A percentile compares a stretch with the other conserved stretches of the same genome.
Evolutionary conservation across 192 early-diverging fungal genomes (phyloP).

Genomic region (Coemansia erecta): DNA sequence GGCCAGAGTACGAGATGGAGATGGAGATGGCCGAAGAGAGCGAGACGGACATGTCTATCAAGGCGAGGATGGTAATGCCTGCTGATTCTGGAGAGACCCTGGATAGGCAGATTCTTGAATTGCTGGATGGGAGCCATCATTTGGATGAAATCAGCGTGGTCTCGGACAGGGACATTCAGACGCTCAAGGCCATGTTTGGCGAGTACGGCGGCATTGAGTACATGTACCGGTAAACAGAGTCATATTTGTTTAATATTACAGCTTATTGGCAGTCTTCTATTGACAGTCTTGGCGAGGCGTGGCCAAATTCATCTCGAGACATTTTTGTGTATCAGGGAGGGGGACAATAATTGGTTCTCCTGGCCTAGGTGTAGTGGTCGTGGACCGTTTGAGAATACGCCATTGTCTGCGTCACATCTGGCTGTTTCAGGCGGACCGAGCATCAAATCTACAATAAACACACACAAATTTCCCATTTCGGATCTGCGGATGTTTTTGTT

Average conservation of each 20-base stretch:
- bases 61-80: neutral
- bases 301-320: too few species aligned
- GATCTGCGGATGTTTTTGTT: too few species aligned
- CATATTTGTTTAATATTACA: neutral
- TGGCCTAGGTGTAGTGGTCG: too few species aligned
- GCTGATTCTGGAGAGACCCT: neutral
- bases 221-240: slow-evolving; percentile 14
- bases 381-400: too few species aligned
- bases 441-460: too few species aligned
- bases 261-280: neutral
- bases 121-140: slow-evolving; percentile 49
- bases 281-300: neutral
- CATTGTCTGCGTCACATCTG: too few species aligned
- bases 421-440: too few species aligned
- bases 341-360: too few species aligned
- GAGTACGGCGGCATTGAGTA: slow-evolving; percentile 34
- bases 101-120: neutral
- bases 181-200: slow-evolving; percentile 19
- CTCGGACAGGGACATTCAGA: slow-evolving; percentile 18
- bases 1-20: neutral
- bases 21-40: neutral
- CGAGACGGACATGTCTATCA: neutral
- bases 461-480: too few species aligned
- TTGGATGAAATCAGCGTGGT: slow-evolving; percentile 47
- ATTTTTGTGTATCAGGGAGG: too few species aligned